Evolutionary conservation across 2,329 filamentous ascomycete species (phyloP).

Genomic region (Trichoderma pleuroti): DNA sequence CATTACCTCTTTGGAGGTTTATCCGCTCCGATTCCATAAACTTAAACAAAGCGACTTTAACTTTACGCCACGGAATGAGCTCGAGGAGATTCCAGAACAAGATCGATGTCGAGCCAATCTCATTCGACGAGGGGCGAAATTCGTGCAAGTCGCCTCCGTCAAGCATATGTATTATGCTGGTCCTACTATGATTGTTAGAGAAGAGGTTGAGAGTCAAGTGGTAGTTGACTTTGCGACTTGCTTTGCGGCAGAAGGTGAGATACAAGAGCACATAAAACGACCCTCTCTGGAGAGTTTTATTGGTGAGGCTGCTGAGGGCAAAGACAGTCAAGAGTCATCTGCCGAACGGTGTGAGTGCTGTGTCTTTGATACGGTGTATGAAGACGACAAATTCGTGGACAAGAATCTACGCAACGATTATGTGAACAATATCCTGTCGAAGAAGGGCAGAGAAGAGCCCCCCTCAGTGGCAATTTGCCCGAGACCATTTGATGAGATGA

Average conservation of each 20-base stretch:
- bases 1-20: conserved; percentile 26
- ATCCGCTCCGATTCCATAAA: conserved; percentile 24
- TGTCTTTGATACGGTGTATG: neutral
- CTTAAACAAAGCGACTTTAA: neutral
- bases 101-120: conserved; percentile 19
- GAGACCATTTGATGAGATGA: neutral
- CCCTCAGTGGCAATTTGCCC: neutral
- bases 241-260: too few species aligned
- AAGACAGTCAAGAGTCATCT: neutral
- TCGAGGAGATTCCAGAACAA: neutral
- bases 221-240: conserved; percentile 9
- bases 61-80: neutral
- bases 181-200: neutral
- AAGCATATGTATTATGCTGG: conserved; percentile 29
- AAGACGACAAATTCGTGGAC: conserved; percentile 2
- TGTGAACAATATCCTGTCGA: neutral
- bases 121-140: conserved; percentile 23
- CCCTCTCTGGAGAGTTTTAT: too few species aligned
- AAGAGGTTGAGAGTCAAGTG: conserved; percentile 13
- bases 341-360: neutral
- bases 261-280: too few species aligned
- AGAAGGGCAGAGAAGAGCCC: neutral
- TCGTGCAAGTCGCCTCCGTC: conserved; percentile 21
- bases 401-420: neutral
- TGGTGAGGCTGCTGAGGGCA: too few species aligned